A percentile compares a stretch with the other conserved stretches of the same genome.
phyloP scores from a whole-genome alignment of 768 basidiomycete genomes.

The Tulasnella sp. region DNA sequence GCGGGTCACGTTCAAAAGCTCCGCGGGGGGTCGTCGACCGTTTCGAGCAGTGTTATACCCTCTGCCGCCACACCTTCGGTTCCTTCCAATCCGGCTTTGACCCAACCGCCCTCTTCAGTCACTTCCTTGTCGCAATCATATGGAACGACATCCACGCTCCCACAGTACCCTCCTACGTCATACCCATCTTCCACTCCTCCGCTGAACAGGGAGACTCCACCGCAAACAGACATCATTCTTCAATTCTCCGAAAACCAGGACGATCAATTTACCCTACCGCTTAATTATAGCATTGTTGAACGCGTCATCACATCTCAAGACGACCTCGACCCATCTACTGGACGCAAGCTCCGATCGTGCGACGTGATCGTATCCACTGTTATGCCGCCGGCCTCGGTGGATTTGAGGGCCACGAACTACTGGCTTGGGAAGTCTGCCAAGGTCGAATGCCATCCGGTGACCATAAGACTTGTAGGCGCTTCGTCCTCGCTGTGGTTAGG shows the following conservation, averaged over 20 bases:
- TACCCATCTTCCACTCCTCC: not conserved
- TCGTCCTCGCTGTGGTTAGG: not conserved
- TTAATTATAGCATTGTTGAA: conserved; percentile 14
- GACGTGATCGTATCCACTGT: conserved; percentile 1
- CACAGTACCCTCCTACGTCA: too few relatives aligned
- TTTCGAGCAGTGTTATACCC: not conserved
- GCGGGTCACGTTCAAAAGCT: conserved; percentile 63
- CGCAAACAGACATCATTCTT: conserved; percentile 16
- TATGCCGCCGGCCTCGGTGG: not conserved
- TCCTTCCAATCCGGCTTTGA: not conserved
- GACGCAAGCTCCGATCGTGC: not conserved
- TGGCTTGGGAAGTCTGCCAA: not conserved
- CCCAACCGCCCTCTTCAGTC: not conserved
- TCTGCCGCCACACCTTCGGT: not conserved
- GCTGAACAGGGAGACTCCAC: not conserved
- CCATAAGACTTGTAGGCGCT: not conserved
- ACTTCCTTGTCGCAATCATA: too few relatives aligned
- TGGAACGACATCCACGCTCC: too few relatives aligned
- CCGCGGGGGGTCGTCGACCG: conserved; percentile 22
- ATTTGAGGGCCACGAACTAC: not conserved
- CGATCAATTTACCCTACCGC: conserved; percentile 16
- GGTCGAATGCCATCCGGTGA: not conserved
- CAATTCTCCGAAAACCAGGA: conserved; percentile 19
- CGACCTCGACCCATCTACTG: not conserved
- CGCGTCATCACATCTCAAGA: not conserved